Evolutionary conservation across 2,329 filamentous ascomycete species (phyloP).

Genomic region (Rugonectria rugulosa): DNA sequence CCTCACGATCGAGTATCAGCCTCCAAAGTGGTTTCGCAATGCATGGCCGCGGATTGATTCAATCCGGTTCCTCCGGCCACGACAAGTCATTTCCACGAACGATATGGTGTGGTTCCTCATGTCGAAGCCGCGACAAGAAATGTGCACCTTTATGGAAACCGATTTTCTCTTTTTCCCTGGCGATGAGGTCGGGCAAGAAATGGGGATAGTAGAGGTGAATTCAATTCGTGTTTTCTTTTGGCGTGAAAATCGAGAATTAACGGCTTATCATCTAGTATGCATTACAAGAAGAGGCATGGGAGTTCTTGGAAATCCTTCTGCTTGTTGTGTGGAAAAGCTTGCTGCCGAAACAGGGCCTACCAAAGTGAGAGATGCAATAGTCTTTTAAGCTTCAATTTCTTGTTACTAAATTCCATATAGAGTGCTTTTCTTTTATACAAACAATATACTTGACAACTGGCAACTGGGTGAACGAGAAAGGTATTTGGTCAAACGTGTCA

Average conservation of each 20-base stretch:
- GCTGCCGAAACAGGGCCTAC: neutral
- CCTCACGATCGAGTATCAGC: neutral
- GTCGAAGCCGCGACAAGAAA: neutral
- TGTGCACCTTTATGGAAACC: neutral
- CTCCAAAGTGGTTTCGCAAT: neutral
- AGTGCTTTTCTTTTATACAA: neutral
- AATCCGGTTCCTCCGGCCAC: neutral
- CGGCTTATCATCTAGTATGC: neutral
- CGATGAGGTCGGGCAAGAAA: neutral
- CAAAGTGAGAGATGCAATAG: neutral
- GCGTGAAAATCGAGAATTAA: too few relatives aligned
- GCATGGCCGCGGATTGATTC: neutral
- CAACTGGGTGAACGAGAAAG: neutral
- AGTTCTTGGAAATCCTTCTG: neutral
- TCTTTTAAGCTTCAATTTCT: too few relatives aligned
- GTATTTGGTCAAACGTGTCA: neutral
- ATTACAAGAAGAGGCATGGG: too few relatives aligned
- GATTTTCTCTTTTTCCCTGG: neutral
- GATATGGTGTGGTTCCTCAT: neutral
- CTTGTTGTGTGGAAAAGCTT: conserved; percentile 3
- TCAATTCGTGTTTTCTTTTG: too few relatives aligned
- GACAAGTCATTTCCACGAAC: neutral
- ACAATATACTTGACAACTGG: neutral
- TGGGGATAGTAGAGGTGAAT: neutral
- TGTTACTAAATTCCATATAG: neutral